A percentile compares a stretch with the other conserved stretches of the same genome.
Conservation (phyloP, 2,329 filamentous ascomycete genomes). For the Fusarium nurragi region DNA sequence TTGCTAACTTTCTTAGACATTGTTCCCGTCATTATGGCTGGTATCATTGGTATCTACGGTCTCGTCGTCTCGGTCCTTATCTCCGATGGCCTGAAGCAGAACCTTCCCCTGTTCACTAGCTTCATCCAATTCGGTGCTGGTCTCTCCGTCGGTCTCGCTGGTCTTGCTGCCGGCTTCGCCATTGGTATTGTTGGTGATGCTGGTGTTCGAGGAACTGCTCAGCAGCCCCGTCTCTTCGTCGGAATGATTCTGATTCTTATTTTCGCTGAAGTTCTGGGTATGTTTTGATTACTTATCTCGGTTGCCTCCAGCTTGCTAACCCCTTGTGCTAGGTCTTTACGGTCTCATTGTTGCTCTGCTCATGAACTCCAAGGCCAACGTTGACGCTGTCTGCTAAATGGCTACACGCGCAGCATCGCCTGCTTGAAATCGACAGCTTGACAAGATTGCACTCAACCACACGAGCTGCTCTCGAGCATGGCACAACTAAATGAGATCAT, state of each 20-base stretch:
- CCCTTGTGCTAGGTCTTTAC: slow-evolving; percentile 79
- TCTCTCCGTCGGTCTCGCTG: slow-evolving; percentile 82
- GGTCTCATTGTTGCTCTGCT: slow-evolving; percentile 98
- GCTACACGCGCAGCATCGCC: slow-evolving; percentile 6
- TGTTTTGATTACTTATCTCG: slow-evolving; percentile 47
- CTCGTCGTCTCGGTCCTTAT: slow-evolving; percentile 89
- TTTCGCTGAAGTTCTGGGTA: slow-evolving; percentile 99
- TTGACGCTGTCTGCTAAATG: slow-evolving; percentile 65
- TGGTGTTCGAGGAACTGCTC: slow-evolving; percentile 86
- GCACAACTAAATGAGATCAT: slow-evolving; percentile 38
- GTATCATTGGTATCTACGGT: slow-evolving; percentile 99
- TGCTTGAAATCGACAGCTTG: slow-evolving; percentile 44
- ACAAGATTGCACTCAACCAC: slow-evolving; percentile 50
- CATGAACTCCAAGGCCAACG: slow-evolving; percentile 94
- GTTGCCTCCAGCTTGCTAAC: slow-evolving; percentile 35
- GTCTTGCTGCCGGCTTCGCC: slow-evolving; percentile 85
- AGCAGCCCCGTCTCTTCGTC: slow-evolving; percentile 88
- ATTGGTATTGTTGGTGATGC: slow-evolving; percentile 90
- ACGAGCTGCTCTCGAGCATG: slow-evolving; percentile 37
- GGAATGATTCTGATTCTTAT: slow-evolving; percentile 99
- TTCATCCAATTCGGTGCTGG: slow-evolving; percentile 89
- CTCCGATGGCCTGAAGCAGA: slow-evolving; percentile 79
- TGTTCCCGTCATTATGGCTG: slow-evolving; percentile 99
- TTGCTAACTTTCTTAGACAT: slow-evolving; percentile 73
- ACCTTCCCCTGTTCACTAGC: slow-evolving; percentile 78